Conservation (phyloP, 345 rosid species). For the rapeseed (Brassica napus) region Da-Ae NC_063439.1:25167501-25168000, state of each 20-base stretch:
- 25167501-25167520: conserved; percentile 32
- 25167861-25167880: conserved; percentile 1
- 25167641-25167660: conserved; percentile 90
- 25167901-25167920: not conserved
- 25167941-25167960: conserved; percentile 11
- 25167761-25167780: conserved; percentile 90
- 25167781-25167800: conserved; percentile 87
- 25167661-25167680: conserved; percentile 92
- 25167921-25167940: not conserved
- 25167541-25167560: conserved; percentile 66
- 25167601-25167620: conserved; percentile 75
- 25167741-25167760: conserved; percentile 96
- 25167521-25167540: conserved; percentile 83
- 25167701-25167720: conserved; percentile 87
- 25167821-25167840: conserved; percentile 63
- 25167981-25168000: not conserved
- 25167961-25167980: not conserved
- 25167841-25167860: conserved; percentile 2
- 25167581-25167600: conserved; percentile 86
- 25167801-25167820: conserved; percentile 67
- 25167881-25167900: not conserved
- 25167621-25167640: conserved; percentile 91
- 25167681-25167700: conserved; percentile 90
- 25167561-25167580: conserved; percentile 88
- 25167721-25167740: conserved; percentile 94